Percentiles rank a stretch among this genome's conserved stretches.
phyloP scores from a whole-genome alignment of 1,139 yeast genomes.

The Sugiyamaella japonica region DNA sequence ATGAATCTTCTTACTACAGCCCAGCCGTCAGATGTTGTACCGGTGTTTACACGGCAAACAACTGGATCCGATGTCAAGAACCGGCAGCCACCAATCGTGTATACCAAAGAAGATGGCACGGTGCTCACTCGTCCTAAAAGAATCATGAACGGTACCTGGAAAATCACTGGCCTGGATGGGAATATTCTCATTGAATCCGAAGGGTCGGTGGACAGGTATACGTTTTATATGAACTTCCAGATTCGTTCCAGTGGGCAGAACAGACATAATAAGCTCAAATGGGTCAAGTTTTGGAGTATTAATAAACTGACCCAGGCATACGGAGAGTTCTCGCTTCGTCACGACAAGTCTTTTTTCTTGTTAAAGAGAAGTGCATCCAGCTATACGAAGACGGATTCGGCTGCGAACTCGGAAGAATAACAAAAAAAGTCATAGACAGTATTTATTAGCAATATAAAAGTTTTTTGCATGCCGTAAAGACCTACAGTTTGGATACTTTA shows the following conservation, averaged over 20 bases:
- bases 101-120: constrained; percentile 31
- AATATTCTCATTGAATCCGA: constrained; percentile 51
- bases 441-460: too few species aligned
- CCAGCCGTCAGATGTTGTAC: constrained; percentile 40
- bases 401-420: neutral
- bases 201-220: constrained; percentile 64
- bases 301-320: constrained; percentile 43
- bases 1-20: constrained; percentile 31
- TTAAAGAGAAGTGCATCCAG: constrained; percentile 18
- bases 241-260: constrained; percentile 57
- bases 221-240: constrained; percentile 61
- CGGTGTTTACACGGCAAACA: constrained; percentile 42
- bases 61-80: constrained; percentile 19
- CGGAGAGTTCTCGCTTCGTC: constrained; percentile 54
- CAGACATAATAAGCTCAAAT: constrained; percentile 63
- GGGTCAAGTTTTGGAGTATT: constrained; percentile 62
- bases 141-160: constrained; percentile 52
- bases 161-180: constrained; percentile 53
- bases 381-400: neutral
- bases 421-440: neutral
- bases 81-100: constrained; percentile 10
- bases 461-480: too few species aligned
- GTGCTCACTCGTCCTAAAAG: constrained; percentile 34
- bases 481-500: constrained; percentile 5
- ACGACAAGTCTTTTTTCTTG: constrained; percentile 77